Conservation (phyloP, 306 rosid genomes). For the Cicer cuneatum region DNA sequence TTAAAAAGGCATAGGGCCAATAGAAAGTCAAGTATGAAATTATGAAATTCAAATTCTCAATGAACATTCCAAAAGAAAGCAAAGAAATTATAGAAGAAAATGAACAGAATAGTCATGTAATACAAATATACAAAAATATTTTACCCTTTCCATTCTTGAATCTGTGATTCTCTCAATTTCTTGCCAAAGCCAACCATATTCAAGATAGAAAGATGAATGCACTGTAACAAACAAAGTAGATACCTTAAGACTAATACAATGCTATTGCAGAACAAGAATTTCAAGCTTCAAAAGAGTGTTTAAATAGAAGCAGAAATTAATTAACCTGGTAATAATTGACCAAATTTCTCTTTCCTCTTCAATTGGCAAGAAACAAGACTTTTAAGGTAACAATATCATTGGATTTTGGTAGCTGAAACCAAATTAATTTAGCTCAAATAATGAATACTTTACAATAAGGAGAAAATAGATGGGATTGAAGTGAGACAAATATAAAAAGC, state of each 20-base stretch:
- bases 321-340: slow-evolving; percentile 36
- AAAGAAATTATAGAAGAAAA: not conserved
- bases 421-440: slow-evolving; percentile 25
- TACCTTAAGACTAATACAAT: not conserved
- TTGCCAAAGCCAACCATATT: slow-evolving; percentile 89
- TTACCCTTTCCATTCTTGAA: slow-evolving; percentile 94
- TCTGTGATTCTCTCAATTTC: slow-evolving; percentile 81
- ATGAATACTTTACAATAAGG: not conserved
- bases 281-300: slow-evolving; percentile 14
- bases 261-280: not conserved
- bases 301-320: slow-evolving; percentile 21
- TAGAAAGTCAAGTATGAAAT: not conserved
- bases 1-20: not conserved
- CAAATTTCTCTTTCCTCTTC: slow-evolving; percentile 18
- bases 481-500: not conserved
- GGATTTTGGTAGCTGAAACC: slow-evolving; percentile 36
- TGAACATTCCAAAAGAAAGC: slow-evolving; percentile 5
- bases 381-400: slow-evolving; percentile 28
- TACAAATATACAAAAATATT: not conserved
- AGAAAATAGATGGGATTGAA: not conserved
- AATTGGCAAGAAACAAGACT: slow-evolving; percentile 2
- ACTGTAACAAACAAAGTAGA: slow-evolving; percentile 28
- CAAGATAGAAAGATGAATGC: slow-evolving; percentile 30
- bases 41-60: not conserved
- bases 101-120: not conserved